Base-by-base conservation (phyloP, 148 eudicot genomes). In the Hydrangea macrophylla region DNA sequence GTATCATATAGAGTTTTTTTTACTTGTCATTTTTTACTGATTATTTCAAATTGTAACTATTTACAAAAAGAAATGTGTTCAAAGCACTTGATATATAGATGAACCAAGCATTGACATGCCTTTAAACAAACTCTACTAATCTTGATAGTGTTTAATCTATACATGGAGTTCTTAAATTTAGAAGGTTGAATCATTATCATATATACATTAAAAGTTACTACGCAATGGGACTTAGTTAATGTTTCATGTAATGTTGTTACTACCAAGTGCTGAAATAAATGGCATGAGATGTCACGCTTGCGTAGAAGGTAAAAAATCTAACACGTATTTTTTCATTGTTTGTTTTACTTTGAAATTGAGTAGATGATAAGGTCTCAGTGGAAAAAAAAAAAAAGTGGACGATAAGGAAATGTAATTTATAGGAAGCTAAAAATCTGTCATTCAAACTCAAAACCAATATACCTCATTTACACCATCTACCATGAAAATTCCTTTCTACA, bases 381-480 rank as follows among this genome's bases (percentile, higher is more conserved):
- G n/a, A 18, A 18, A 48, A 2, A 42, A 42, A 4, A 23, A 9
- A 39, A 50, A 65, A 35, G 12, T 6, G 48, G 17, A 13, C 36
- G 18, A 67, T 2, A 33, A 55, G 35, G 53, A 48, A 67, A 55
- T n/a, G n/a, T n/a, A n/a, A n/a, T n/a, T n/a, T n/a, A n/a, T n/a
- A n/a, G n/a, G n/a, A n/a, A 67, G 45, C 36, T 30, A 54, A 32
- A 65, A 12, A 51, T 12, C 59, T 39, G 17, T 39, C 62, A 68
- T 56, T 68, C 62, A 68, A 68, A 55, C 26, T 53, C 62, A 68
- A 56, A 67, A 55, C 17, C 31, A 24, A 59, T 5, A 10, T 56
- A 56, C 28, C 33, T 54, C 37, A 68, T 68, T 68, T 68, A 68
- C 71, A 68, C 54, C 70, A 25, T 35, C 36, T 0, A 53, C 44